These are phyloP conservation scores for Colletotrichum noveboracense DNA, from an alignment of 2,329 filamentous ascomycete genomes.

Conservation along the genomic window DNA sequence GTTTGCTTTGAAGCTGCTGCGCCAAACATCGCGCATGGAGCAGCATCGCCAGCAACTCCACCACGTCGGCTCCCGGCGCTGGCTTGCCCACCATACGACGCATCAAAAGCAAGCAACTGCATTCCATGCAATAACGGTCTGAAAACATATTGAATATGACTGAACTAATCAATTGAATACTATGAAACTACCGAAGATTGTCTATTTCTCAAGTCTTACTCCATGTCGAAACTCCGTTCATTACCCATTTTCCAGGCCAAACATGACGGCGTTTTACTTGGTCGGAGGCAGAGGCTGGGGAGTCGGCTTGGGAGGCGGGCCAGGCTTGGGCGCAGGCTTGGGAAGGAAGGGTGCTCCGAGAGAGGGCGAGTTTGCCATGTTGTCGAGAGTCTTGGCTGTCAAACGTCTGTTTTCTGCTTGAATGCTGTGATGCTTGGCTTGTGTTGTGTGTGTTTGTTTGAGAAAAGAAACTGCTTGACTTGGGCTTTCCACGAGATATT, in stretches of 20 bases:
- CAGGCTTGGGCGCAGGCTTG: neutral
- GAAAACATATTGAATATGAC: accelerated
- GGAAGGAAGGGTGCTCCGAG: neutral
- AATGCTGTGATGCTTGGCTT: neutral
- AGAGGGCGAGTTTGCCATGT: neutral
- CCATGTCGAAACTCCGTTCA: accelerated
- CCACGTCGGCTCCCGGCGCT: accelerated
- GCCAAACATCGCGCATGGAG: neutral
- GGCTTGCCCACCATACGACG: neutral
- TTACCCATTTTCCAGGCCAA: neutral
- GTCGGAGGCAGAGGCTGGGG: neutral
- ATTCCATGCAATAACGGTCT: neutral
- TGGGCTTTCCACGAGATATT: neutral
- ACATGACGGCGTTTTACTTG: neutral
- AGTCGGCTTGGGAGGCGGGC: neutral
- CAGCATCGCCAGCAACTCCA: neutral
- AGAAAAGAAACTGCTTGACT: neutral
- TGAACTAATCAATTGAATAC: neutral
- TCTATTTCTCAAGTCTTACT: neutral
- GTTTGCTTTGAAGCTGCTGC: neutral
- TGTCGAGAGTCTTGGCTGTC: neutral
- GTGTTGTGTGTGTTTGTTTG: neutral
- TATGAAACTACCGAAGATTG: neutral
- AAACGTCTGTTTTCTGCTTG: neutral
- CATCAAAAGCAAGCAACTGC: neutral